Evolutionary conservation across 108 stramenopile species (phyloP).

Genomic region (Discostella stelligeroides): DNA sequence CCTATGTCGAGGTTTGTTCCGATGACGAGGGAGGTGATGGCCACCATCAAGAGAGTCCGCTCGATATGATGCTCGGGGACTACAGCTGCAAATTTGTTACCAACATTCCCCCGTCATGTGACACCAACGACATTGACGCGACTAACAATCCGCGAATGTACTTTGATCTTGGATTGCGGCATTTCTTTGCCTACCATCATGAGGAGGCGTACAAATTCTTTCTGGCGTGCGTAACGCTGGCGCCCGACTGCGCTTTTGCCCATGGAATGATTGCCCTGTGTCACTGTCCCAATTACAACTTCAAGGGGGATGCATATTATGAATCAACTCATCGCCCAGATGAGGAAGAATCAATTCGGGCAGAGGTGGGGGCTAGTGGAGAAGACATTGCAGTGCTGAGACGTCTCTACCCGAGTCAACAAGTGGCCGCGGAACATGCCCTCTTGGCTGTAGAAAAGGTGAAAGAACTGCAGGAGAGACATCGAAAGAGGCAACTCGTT

Average conservation of each 20-base stretch:
- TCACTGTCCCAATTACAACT: constrained; percentile 88
- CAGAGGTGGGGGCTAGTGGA: constrained; percentile 19
- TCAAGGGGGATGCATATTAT: constrained; percentile 86
- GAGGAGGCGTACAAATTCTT: constrained; percentile 79
- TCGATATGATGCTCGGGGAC: constrained; percentile 55
- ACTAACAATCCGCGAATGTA: constrained; percentile 53
- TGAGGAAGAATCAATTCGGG: constrained; percentile 42
- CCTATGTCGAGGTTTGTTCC: too few species aligned
- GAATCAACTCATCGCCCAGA: constrained; percentile 77
- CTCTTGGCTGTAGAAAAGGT: constrained; percentile 63
- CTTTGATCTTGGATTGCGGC: constrained; percentile 73
- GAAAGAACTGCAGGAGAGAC: constrained; percentile 63
- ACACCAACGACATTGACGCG: constrained; percentile 8
- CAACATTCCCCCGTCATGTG: constrained; percentile 57
- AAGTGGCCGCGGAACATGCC: constrained; percentile 78
- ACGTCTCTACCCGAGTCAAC: constrained; percentile 77
- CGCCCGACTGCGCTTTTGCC: constrained; percentile 80
- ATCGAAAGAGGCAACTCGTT: constrained; percentile 18
- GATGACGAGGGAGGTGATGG: too few species aligned
- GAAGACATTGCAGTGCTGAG: constrained; percentile 47
- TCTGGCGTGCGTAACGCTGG: constrained; percentile 59
- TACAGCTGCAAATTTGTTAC: constrained; percentile 67
- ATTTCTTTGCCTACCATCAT: constrained; percentile 78
- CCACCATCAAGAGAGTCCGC: constrained; percentile 22
- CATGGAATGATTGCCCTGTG: constrained; percentile 81